phyloP scores from a whole-genome alignment of 164 flowering plant species.

The Magnolia sinica region DNA sequence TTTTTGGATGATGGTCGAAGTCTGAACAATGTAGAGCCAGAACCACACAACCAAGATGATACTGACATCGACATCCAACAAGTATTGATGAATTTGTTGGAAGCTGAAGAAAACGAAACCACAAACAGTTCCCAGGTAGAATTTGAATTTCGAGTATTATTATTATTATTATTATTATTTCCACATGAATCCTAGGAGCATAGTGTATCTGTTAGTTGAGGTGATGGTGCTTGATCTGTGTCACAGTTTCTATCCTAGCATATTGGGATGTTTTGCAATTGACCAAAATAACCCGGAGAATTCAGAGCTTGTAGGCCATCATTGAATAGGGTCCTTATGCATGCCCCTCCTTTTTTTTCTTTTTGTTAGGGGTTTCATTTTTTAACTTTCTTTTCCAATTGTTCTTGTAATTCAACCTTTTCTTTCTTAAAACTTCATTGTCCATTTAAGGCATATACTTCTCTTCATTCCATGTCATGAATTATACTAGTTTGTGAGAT shows the following conservation, averaged over 20 bases:
- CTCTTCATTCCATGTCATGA: not conserved
- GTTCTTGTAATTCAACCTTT: not conserved
- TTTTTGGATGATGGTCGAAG: slow-evolving; percentile 18
- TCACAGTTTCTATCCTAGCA: too few relatives aligned
- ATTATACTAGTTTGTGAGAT: too few relatives aligned
- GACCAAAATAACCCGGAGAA: too few relatives aligned
- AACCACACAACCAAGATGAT: not conserved
- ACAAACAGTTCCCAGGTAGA: slow-evolving; percentile 27
- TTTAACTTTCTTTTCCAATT: not conserved
- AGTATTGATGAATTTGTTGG: not conserved
- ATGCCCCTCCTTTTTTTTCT: too few relatives aligned
- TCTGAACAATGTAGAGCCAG: too few relatives aligned
- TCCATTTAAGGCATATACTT: not conserved
- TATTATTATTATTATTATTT: too few relatives aligned
- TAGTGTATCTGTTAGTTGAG: not conserved
- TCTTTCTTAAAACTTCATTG: not conserved
- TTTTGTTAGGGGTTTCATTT: not conserved
- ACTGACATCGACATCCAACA: not conserved
- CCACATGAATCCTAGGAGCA: too few relatives aligned
- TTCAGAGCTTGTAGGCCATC: too few relatives aligned
- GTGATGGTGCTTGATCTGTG: not conserved
- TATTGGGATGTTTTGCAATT: too few relatives aligned
- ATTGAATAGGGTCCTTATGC: too few relatives aligned
- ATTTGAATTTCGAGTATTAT: not conserved
- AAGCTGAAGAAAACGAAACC: slow-evolving; percentile 5